Conservation (phyloP, 331 rosid genomes). For the Acacia pycnantha region DNA sequence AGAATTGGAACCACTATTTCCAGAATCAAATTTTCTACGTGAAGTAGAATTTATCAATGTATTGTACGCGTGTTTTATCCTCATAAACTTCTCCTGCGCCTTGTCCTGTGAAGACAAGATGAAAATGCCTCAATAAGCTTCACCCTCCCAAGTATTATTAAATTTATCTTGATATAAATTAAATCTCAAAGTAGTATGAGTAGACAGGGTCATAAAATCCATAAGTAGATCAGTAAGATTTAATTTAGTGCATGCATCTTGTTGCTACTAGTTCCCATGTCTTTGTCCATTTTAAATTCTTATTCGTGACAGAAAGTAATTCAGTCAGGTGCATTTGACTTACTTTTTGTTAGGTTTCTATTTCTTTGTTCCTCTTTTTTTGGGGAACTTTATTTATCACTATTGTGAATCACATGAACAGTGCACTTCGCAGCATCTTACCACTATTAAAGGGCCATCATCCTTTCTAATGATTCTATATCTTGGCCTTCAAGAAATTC, state of each 20-base stretch:
- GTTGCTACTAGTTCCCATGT: not conserved
- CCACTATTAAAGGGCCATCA: not conserved
- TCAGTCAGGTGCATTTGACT: not conserved
- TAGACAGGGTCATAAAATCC: slow-evolving; percentile 15
- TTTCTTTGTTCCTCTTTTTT: not conserved
- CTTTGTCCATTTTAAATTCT: not conserved
- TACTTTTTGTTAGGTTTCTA: slow-evolving; percentile 1
- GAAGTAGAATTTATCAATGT: slow-evolving; percentile 77
- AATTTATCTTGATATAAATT: slow-evolving; percentile 2
- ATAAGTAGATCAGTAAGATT: slow-evolving; percentile 11
- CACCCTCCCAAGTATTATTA: slow-evolving; percentile 1
- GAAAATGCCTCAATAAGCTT: slow-evolving; percentile 26
- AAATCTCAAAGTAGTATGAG: slow-evolving; percentile 3
- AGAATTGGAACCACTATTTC: slow-evolving; percentile 52
- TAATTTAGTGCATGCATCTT: not conserved
- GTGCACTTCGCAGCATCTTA: not conserved
- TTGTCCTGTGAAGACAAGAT: slow-evolving; percentile 52
- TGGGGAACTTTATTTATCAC: not conserved
- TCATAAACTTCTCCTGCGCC: slow-evolving; percentile 91
- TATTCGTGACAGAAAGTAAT: slow-evolving; percentile 1
- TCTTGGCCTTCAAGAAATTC: not conserved
- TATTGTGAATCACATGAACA: not conserved
- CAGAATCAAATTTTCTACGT: slow-evolving; percentile 67
- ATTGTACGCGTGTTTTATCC: slow-evolving; percentile 91
- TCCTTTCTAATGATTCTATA: not conserved